phyloP scores from a whole-genome alignment of 257 asterid genomes.

The Solanum neorickii region DNA sequence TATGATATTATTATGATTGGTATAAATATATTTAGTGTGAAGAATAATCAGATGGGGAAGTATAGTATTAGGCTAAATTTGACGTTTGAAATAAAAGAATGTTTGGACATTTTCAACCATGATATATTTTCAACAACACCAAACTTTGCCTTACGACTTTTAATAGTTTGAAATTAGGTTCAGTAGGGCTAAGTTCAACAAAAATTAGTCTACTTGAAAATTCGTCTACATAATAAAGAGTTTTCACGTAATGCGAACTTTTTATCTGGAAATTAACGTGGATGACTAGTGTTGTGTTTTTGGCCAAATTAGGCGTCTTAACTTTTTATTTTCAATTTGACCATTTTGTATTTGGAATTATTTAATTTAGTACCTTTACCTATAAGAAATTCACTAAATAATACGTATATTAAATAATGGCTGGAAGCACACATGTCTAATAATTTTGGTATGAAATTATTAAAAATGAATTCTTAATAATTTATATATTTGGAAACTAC shows the following conservation, averaged over 20 bases:
- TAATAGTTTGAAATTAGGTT: background rate
- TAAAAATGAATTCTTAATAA: too few species aligned
- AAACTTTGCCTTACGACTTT: background rate
- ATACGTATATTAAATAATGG: background rate
- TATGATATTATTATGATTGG: background rate
- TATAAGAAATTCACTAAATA: background rate
- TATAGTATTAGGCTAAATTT: background rate
- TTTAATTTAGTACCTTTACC: background rate
- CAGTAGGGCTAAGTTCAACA: background rate
- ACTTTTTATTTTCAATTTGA: background rate
- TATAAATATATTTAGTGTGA: background rate
- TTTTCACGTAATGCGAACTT: background rate
- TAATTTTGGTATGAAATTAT: too few species aligned
- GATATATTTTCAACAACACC: background rate
- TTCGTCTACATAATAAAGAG: background rate
- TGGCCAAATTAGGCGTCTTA: background rate
- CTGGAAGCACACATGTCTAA: background rate
- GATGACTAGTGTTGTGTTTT: background rate
- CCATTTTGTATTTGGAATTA: background rate
- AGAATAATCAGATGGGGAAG: background rate
- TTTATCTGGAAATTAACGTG: background rate
- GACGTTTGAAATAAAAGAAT: background rate
- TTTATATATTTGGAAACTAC: too few species aligned
- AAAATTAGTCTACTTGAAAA: background rate
- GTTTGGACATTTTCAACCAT: background rate